A percentile compares a stretch with the other conserved stretches of the same genome.
These are phyloP conservation scores for Sarcomyxa edulis DNA, from an alignment of 768 basidiomycete genomes.

Conservation along the genomic window DNA sequence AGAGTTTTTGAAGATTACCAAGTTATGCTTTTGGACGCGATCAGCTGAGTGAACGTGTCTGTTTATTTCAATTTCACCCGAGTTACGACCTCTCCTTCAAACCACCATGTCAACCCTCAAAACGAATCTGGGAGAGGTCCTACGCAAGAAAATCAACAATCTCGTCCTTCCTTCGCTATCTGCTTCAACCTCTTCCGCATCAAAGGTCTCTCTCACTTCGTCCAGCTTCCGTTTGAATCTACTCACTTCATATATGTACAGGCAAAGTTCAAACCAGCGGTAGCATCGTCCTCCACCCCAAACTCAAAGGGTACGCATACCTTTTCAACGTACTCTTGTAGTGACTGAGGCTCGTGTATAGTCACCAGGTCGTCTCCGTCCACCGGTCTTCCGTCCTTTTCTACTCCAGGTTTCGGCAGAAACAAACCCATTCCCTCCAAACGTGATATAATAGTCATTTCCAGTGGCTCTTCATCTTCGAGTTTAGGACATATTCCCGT, in stretches of 20 bases:
- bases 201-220: conserved; percentile 14
- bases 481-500: neutral
- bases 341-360: conserved; percentile 1
- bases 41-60: conserved; percentile 6
- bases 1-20: conserved; percentile 2
- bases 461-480: conserved; percentile 4
- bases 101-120: conserved; percentile 19
- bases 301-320: conserved; percentile 4
- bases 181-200: conserved; percentile 7
- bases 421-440: neutral
- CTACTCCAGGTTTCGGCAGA: conserved; percentile 9
- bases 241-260: conserved; percentile 5
- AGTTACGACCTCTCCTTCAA: neutral
- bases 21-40: too few species aligned
- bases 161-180: conserved; percentile 3
- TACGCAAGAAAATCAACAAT: conserved; percentile 17
- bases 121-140: conserved; percentile 37
- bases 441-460: conserved; percentile 1
- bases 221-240: neutral
- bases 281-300: conserved; percentile 7
- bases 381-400: conserved; percentile 8
- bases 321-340: too few species aligned
- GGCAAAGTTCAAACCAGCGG: conserved; percentile 42
- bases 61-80: neutral
- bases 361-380: neutral